Conservation (phyloP, 441 rosid species). For the Erysimum cheiri region DNA sequence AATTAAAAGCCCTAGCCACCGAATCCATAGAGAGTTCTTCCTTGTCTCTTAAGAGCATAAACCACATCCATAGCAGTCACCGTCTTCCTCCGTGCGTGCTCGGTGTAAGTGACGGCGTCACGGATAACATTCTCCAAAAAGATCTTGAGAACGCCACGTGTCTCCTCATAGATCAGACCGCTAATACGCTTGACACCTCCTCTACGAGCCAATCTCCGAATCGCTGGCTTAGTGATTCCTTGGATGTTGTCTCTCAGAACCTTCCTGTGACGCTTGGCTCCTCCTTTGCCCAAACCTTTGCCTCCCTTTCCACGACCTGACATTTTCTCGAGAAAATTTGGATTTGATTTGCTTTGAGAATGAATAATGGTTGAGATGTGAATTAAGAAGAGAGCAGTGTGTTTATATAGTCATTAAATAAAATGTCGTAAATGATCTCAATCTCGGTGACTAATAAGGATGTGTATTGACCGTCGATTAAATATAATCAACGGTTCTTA, state of each 20-base stretch:
- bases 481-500: conserved; percentile 22
- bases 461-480: conserved; percentile 14
- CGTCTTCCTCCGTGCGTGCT: conserved; percentile 40
- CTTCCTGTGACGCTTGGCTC: conserved; percentile 42
- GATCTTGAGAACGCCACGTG: conserved; percentile 40
- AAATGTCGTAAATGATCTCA: neutral
- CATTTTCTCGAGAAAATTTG: conserved; percentile 1
- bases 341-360: neutral
- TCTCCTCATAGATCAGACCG: conserved; percentile 35
- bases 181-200: conserved; percentile 36
- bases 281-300: conserved; percentile 34
- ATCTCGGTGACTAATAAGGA: neutral
- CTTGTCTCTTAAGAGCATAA: conserved; percentile 40
- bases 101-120: conserved; percentile 32
- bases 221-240: conserved; percentile 36
- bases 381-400: neutral
- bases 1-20: conserved; percentile 28
- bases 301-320: conserved; percentile 43
- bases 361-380: neutral
- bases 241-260: conserved; percentile 41
- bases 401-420: neutral
- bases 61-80: conserved; percentile 39
- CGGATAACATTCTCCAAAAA: conserved; percentile 37
- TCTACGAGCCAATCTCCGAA: conserved; percentile 35
- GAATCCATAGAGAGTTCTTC: conserved; percentile 35